Conservation (phyloP, 305 asterid genomes). For the Solanum hybrid region DNA sequence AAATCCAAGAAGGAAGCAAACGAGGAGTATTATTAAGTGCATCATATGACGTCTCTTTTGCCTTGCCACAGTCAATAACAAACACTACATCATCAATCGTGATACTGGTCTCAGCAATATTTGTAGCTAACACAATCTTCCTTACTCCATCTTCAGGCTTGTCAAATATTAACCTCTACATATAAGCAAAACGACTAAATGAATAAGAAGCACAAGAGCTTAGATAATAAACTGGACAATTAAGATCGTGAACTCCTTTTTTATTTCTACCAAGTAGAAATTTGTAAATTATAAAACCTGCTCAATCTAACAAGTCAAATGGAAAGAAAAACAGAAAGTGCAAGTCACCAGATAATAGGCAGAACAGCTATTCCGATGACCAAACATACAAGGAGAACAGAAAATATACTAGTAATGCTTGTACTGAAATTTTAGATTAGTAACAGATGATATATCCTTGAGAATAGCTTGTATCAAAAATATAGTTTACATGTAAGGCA, state of each 20-base stretch:
- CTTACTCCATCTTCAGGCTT: conserved; percentile 74
- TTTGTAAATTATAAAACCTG: not conserved
- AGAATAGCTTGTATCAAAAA: not conserved
- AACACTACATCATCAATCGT: conserved; percentile 83
- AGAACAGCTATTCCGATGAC: not conserved
- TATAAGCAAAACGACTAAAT: not conserved
- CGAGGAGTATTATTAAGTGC: conserved; percentile 95
- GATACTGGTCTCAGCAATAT: conserved; percentile 96
- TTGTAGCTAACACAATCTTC: conserved; percentile 85
- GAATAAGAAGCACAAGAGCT: not conserved
- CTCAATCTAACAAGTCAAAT: conserved; percentile 1
- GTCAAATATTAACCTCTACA: conserved; percentile 79
- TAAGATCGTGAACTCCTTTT: not conserved
- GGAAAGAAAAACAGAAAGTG: not conserved
- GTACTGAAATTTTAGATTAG: not conserved
- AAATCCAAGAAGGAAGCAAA: conserved; percentile 93
- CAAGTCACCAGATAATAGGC: not conserved
- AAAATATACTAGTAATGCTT: not conserved
- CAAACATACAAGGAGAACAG: not conserved
- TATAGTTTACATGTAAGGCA: not conserved
- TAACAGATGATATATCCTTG: not conserved
- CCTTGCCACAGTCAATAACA: conserved; percentile 92
- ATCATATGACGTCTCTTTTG: conserved; percentile 95
- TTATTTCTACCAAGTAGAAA: not conserved
- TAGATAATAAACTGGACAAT: not conserved